These are phyloP conservation scores for Aspergillus bertholletiae DNA, from an alignment of 495 filamentous ascomycete genomes.

Conservation along the genomic window DNA sequence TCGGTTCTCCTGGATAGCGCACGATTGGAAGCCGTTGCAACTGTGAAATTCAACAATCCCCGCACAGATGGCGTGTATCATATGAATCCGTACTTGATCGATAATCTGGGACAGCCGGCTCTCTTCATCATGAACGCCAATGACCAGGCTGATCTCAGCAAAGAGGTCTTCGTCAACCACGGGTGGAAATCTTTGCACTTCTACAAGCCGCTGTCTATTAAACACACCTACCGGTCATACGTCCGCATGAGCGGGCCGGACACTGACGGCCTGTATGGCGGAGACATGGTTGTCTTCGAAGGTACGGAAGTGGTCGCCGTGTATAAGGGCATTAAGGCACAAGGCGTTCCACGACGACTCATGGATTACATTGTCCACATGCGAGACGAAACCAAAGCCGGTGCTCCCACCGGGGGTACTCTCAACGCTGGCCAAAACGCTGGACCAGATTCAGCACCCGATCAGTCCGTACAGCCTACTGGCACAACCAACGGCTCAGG, in stretches of 20 bases:
- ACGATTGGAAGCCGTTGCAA: constrained; percentile 30
- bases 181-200: constrained; percentile 41
- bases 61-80: constrained; percentile 3
- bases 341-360: not conserved
- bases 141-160: constrained; percentile 41
- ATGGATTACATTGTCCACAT: not conserved
- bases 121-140: constrained; percentile 54
- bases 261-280: constrained; percentile 26
- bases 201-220: constrained; percentile 11
- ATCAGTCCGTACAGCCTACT: not conserved
- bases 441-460: not conserved
- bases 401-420: not conserved
- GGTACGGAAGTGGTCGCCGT: constrained; percentile 27
- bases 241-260: constrained; percentile 36
- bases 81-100: constrained; percentile 38
- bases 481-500: not conserved
- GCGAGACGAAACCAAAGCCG: not conserved
- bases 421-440: not conserved
- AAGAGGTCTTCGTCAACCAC: constrained; percentile 42
- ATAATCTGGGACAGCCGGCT: constrained; percentile 45
- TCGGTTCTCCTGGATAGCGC: constrained; percentile 32
- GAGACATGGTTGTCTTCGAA: constrained; percentile 39
- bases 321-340: constrained; percentile 18
- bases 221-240: constrained; percentile 34
- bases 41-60: constrained; percentile 27